These are phyloP conservation scores for Scenedesmus sp. DNA, from an alignment of 163 green algal genomes.

Conservation along the genomic window DNA sequence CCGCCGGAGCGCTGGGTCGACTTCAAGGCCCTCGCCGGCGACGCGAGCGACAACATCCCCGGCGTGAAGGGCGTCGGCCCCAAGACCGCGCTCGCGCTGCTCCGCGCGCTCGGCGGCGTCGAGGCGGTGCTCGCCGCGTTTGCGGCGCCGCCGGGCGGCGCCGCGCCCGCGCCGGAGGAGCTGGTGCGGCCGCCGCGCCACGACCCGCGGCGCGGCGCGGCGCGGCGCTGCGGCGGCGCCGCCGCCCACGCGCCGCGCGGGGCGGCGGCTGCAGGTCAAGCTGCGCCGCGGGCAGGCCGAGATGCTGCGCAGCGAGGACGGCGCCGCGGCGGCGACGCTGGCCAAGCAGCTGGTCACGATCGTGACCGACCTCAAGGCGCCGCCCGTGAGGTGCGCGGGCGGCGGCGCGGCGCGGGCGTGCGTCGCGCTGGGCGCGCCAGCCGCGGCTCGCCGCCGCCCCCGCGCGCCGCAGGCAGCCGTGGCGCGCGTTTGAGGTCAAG, in stretches of 20 bases:
- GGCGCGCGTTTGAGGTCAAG: conserved; percentile 7
- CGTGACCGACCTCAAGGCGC: conserved; percentile 55
- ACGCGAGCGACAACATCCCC: conserved; percentile 76
- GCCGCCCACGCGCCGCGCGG: too few relatives aligned
- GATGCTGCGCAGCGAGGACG: conserved; percentile 50
- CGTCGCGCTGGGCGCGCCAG: too few relatives aligned
- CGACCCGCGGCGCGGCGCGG: too few relatives aligned
- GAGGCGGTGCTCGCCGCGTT: conserved; percentile 53
- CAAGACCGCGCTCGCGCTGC: conserved; percentile 66
- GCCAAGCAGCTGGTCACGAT: conserved; percentile 65
- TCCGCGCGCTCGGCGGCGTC: conserved; percentile 60
- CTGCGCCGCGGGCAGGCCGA: conserved; percentile 34
- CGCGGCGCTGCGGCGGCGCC: too few relatives aligned
- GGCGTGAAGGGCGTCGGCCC: conserved; percentile 69
- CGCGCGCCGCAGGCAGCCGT: conserved; percentile 20
- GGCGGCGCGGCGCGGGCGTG: too few relatives aligned
- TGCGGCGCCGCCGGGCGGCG: too few relatives aligned
- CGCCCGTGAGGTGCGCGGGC: conserved; percentile 42
- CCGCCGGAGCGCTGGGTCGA: conserved; percentile 61
- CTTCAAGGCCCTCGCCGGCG: conserved; percentile 71
- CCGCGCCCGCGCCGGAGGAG: too few relatives aligned
- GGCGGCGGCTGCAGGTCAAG: conserved; percentile 27
- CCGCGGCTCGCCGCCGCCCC: not conserved
- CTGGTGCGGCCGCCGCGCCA: too few relatives aligned
- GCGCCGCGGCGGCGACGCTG: conserved; percentile 53